These are phyloP conservation scores for Quercus lobata DNA, from an alignment of 331 rosid genomes.

Conservation along the genomic window DNA sequence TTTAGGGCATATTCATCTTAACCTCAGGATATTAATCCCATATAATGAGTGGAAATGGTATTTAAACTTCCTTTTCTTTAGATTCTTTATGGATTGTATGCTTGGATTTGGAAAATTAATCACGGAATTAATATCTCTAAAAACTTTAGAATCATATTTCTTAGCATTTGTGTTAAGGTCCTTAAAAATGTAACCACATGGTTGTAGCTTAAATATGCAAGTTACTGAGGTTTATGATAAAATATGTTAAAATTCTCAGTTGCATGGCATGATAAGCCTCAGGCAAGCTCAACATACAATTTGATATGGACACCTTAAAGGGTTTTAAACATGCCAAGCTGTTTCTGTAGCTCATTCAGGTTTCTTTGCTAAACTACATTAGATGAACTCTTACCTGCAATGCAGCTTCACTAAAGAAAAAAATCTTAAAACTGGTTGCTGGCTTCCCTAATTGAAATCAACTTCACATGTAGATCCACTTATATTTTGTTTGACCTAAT, in stretches of 20 bases:
- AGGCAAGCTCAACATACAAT: neutral
- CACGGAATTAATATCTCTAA: neutral
- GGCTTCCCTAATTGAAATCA: neutral
- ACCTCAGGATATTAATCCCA: constrained; percentile 83
- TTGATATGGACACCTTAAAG: neutral
- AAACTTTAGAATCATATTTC: neutral
- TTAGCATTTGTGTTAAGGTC: neutral
- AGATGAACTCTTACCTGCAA: neutral
- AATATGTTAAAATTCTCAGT: neutral
- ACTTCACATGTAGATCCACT: neutral
- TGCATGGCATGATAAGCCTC: neutral
- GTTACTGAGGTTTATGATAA: neutral
- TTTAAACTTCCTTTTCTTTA: neutral
- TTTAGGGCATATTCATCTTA: constrained; percentile 90
- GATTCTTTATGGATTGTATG: neutral
- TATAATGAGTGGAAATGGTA: constrained; percentile 96
- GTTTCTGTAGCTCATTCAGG: neutral
- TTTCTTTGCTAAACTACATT: neutral
- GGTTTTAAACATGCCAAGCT: neutral
- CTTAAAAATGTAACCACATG: neutral
- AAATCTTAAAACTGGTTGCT: neutral
- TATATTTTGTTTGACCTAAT: neutral
- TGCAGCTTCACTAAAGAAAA: neutral
- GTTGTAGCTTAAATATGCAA: neutral
- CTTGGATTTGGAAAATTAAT: neutral